These are phyloP conservation scores for Eleusine coracana DNA, from an alignment of 176 grass and related monocot species.

Conservation along the genomic window DNA sequence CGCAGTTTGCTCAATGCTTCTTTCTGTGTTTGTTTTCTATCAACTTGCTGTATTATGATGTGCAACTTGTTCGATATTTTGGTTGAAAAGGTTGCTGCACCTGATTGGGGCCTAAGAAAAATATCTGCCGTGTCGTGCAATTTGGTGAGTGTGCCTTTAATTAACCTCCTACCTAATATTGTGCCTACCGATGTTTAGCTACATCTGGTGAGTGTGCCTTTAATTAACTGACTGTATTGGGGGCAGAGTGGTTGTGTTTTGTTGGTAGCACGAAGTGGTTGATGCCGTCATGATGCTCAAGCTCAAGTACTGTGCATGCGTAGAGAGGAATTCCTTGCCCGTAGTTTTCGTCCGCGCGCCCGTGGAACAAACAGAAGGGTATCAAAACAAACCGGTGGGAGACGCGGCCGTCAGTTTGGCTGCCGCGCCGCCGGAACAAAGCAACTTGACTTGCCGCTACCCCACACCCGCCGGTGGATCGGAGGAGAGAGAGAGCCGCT, in stretches of 20 bases:
- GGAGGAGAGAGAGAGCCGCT: too few species aligned
- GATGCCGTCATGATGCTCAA: too few species aligned
- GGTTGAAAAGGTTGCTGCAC: not conserved
- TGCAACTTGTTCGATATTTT: slow-evolving; percentile 8
- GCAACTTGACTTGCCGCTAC: not conserved
- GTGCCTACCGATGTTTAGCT: too few species aligned
- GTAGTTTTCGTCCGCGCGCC: not conserved
- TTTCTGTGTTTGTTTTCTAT: not conserved
- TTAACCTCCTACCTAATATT: too few species aligned
- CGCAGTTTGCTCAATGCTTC: not conserved
- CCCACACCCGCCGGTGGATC: not conserved
- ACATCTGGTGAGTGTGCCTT: not conserved
- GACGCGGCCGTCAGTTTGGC: slow-evolving; percentile 22
- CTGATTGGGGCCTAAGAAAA: not conserved
- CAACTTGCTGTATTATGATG: not conserved
- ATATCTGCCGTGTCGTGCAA: not conserved
- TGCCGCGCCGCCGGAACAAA: not conserved
- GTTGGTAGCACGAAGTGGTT: too few species aligned
- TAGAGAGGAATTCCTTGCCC: not conserved
- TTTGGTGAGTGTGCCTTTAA: too few species aligned
- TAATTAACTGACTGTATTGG: too few species aligned
- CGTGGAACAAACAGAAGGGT: not conserved
- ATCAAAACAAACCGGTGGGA: not conserved
- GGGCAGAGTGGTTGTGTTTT: too few species aligned
- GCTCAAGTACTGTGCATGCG: too few species aligned